A percentile compares a stretch with the other conserved stretches of the same genome.
phyloP scores from a whole-genome alignment of 306 rosid genomes.

The Corylus avellana region DNA sequence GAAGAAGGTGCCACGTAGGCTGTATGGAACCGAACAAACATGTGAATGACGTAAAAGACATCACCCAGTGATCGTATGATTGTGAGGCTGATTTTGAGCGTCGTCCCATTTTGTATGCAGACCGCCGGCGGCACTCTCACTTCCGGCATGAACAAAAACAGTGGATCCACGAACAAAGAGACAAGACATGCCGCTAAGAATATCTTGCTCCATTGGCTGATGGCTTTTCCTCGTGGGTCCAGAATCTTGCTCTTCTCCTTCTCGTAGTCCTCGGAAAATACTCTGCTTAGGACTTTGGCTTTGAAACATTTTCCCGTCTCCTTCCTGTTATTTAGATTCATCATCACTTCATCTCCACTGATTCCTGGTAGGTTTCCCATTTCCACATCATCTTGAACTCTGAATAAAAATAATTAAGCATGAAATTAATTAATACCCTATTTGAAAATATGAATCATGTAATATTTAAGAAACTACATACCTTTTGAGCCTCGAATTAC shows the following conservation, averaged over 20 bases:
- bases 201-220: constrained; percentile 52
- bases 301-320: constrained; percentile 37
- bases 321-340: too few species aligned
- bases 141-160: constrained; percentile 49
- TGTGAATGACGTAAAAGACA: constrained; percentile 46
- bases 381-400: constrained; percentile 48
- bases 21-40: constrained; percentile 46
- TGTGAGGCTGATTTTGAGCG: constrained; percentile 41
- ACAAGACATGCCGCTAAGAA: constrained; percentile 47
- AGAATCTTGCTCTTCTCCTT: constrained; percentile 39
- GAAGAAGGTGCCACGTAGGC: constrained; percentile 66
- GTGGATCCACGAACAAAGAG: constrained; percentile 56
- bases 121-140: constrained; percentile 27
- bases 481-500: constrained; percentile 69
- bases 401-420: background rate
- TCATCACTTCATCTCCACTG: constrained; percentile 22
- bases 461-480: constrained; percentile 19
- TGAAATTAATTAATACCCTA: background rate
- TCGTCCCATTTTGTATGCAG: constrained; percentile 47
- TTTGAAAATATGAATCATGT: background rate
- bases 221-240: constrained; percentile 52
- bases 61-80: constrained; percentile 45
- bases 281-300: constrained; percentile 48
- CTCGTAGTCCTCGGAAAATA: constrained; percentile 57
- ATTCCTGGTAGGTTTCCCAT: constrained; percentile 17